phyloP scores from a whole-genome alignment of 768 basidiomycete species.

The Rhodotorula kratochvilovae region DNA sequence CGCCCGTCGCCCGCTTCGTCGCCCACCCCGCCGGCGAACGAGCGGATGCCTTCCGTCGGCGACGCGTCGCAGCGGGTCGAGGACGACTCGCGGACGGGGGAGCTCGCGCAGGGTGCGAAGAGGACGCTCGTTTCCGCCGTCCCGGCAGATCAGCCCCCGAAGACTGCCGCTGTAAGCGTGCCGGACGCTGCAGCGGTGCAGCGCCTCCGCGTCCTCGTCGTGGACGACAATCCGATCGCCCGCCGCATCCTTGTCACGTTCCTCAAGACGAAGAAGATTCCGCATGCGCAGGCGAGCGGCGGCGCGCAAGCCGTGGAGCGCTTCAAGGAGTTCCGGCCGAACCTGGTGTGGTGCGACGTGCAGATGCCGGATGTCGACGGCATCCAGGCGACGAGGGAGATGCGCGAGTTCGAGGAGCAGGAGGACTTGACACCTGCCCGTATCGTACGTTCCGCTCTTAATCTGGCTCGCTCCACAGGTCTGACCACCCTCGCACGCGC shows the following conservation, averaged over 20 bases:
- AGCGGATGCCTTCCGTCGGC: background rate
- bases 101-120: background rate
- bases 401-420: background rate
- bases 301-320: constrained; percentile 6
- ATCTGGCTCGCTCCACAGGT: too few species aligned
- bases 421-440: background rate
- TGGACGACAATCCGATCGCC: constrained; percentile 12
- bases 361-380: constrained; percentile 9
- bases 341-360: constrained; percentile 7
- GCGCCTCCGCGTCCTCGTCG: background rate
- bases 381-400: background rate
- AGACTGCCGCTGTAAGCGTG: background rate
- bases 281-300: background rate
- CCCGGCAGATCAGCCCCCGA: background rate
- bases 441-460: background rate
- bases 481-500: background rate
- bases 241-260: background rate
- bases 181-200: background rate
- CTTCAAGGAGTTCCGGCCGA: background rate
- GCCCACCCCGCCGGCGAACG: background rate
- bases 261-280: background rate
- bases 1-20: background rate
- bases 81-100: background rate
- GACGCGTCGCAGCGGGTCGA: background rate
- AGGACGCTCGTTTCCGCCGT: background rate